These are phyloP conservation scores for Colletotrichum sp. DNA, from an alignment of 2,329 filamentous ascomycete species.

Conservation along the genomic window DNA sequence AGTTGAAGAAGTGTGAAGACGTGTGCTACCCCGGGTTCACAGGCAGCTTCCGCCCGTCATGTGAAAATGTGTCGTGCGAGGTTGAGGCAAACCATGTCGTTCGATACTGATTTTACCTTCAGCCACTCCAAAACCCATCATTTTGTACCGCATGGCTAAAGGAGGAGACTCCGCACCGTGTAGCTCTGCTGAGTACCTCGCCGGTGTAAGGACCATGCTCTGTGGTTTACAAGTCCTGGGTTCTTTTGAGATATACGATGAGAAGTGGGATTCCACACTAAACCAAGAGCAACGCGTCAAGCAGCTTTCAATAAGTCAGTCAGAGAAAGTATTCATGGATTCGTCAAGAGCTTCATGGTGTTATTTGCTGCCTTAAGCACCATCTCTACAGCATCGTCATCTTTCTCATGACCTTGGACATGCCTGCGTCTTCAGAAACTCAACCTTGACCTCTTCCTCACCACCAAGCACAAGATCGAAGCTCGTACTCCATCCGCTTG, in stretches of 20 bases:
- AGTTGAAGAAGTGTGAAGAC: not conserved
- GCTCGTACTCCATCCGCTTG: slow-evolving; percentile 19
- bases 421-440: slow-evolving; percentile 19
- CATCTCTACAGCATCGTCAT: not conserved
- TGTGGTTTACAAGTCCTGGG: not conserved
- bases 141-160: not conserved
- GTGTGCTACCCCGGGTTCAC: not conserved
- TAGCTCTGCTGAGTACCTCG: not conserved
- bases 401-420: slow-evolving; percentile 1
- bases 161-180: not conserved
- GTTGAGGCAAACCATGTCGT: not conserved
- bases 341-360: not conserved
- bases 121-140: not conserved
- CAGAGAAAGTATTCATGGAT: not conserved
- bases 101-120: not conserved
- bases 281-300: not conserved
- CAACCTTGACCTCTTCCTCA: not conserved
- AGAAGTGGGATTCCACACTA: not conserved
- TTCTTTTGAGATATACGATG: not conserved
- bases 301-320: not conserved
- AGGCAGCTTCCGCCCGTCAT: not conserved
- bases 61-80: not conserved
- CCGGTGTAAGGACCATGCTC: not conserved
- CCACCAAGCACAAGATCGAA: slow-evolving; percentile 18
- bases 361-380: not conserved